Conservation (phyloP, 768 basidiomycete species). For the Rhodotorula kratochvilovae region DNA sequence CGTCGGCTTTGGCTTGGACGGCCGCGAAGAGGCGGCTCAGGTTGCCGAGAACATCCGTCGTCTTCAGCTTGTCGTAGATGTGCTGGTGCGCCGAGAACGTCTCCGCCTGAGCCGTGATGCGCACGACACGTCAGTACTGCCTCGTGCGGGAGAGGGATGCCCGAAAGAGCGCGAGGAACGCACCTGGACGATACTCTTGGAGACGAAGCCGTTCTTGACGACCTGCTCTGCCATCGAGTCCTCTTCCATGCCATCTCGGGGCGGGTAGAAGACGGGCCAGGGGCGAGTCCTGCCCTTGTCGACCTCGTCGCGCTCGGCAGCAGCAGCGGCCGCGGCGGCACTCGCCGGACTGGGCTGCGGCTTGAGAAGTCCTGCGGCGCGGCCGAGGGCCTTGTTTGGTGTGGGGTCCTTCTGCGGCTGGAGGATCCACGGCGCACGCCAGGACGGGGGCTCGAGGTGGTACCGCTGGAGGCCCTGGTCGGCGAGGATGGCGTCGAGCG, state of each 20-base stretch:
- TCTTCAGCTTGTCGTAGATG: constrained; percentile 41
- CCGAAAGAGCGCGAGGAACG: neutral
- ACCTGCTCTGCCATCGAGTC: constrained; percentile 39
- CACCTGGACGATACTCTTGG: constrained; percentile 23
- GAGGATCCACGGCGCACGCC: constrained; percentile 32
- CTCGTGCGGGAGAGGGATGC: neutral
- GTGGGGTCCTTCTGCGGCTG: neutral
- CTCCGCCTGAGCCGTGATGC: constrained; percentile 33
- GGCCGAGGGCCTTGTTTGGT: neutral
- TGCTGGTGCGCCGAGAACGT: constrained; percentile 43
- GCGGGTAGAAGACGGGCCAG: constrained; percentile 42
- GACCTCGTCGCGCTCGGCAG: neutral
- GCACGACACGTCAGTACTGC: neutral
- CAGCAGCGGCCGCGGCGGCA: neutral
- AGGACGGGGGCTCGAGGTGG: constrained; percentile 29
- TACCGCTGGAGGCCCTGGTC: constrained; percentile 29
- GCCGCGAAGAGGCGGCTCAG: constrained; percentile 34
- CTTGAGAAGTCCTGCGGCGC: neutral
- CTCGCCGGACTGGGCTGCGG: neutral
- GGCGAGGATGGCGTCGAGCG: constrained; percentile 26
- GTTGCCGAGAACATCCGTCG: constrained; percentile 26
- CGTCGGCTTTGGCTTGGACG: constrained; percentile 27
- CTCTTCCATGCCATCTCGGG: constrained; percentile 43
- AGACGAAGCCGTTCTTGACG: constrained; percentile 40
- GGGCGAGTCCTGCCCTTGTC: neutral